These are phyloP conservation scores for Balakata baccata DNA, from an alignment of 345 rosid species.

Conservation along the genomic window DNA sequence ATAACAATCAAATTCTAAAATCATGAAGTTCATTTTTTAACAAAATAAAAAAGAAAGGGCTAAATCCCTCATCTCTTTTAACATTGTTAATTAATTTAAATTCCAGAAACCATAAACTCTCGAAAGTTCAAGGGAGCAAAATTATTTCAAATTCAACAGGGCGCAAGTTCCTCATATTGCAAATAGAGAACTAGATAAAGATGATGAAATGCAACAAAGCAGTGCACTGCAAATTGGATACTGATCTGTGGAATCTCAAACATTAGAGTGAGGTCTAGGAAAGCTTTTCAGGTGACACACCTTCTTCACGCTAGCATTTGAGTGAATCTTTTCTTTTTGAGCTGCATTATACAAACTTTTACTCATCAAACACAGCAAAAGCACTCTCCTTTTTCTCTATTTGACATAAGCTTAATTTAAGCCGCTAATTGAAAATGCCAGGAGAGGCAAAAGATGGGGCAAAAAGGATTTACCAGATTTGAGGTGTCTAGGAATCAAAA, in stretches of 20 bases:
- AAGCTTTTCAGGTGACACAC: not conserved
- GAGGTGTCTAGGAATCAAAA: slow-evolving; percentile 19
- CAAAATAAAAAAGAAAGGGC: no score
- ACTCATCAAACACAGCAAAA: slow-evolving; percentile 5
- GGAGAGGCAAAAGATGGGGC: not conserved
- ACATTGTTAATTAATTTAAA: not conserved
- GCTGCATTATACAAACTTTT: slow-evolving; percentile 22
- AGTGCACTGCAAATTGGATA: not conserved
- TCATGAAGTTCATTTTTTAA: no score
- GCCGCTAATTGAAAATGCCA: not conserved
- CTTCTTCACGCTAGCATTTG: slow-evolving; percentile 10
- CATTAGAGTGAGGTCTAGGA: not conserved
- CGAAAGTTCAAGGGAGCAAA: no score
- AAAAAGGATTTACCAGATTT: slow-evolving; percentile 19
- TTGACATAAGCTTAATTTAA: not conserved
- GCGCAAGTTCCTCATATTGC: not conserved
- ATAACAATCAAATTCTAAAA: no score
- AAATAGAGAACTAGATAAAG: not conserved
- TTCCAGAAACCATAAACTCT: not conserved
- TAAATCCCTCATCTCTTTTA: no score
- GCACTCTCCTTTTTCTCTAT: not conserved
- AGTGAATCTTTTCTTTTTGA: slow-evolving; percentile 4
- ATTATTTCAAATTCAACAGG: no score
- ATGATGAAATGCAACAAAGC: not conserved
- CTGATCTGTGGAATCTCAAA: not conserved